These are phyloP conservation scores for Musa schizocarpa DNA, from an alignment of 176 grass and related monocot species.

Conservation along the genomic window DNA sequence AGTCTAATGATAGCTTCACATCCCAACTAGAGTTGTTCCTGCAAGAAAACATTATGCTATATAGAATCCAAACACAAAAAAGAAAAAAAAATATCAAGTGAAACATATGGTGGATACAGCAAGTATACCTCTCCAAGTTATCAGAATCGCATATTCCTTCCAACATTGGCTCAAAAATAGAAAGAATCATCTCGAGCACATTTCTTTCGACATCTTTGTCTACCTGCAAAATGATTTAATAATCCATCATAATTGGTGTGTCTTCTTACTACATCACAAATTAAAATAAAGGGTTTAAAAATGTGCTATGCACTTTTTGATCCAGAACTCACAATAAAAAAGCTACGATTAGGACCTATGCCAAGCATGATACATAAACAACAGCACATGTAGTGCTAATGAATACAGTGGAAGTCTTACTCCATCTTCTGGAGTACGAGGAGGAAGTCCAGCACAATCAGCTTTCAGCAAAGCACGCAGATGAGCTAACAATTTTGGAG, in stretches of 20 bases:
- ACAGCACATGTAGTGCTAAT: neutral
- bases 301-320: too few relatives aligned
- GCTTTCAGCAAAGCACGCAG: slow-evolving; percentile 50
- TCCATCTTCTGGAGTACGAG: slow-evolving; percentile 21
- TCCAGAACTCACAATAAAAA: neutral
- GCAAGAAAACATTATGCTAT: slow-evolving; percentile 6
- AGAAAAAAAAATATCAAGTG: neutral
- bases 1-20: slow-evolving; percentile 50
- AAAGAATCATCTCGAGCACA: slow-evolving; percentile 56
- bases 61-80: neutral
- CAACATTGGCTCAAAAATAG: slow-evolving; percentile 82
- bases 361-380: too few relatives aligned
- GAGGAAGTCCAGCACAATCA: slow-evolving; percentile 18
- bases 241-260: neutral
- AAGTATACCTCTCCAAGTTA: slow-evolving; percentile 29
- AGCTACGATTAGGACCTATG: neutral
- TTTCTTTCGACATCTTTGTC: slow-evolving; percentile 52
- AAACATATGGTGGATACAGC: neutral
- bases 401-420: slow-evolving; percentile 23
- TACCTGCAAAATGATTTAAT: slow-evolving; percentile 17
- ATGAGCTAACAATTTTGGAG: slow-evolving; percentile 53
- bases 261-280: neutral
- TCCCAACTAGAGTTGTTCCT: slow-evolving; percentile 61
- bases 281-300: too few relatives aligned
- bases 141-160: slow-evolving; percentile 44